These are phyloP conservation scores for Spathaspora hagerdaliae DNA, from an alignment of 805 yeast genomes.

Conservation along the genomic window DNA sequence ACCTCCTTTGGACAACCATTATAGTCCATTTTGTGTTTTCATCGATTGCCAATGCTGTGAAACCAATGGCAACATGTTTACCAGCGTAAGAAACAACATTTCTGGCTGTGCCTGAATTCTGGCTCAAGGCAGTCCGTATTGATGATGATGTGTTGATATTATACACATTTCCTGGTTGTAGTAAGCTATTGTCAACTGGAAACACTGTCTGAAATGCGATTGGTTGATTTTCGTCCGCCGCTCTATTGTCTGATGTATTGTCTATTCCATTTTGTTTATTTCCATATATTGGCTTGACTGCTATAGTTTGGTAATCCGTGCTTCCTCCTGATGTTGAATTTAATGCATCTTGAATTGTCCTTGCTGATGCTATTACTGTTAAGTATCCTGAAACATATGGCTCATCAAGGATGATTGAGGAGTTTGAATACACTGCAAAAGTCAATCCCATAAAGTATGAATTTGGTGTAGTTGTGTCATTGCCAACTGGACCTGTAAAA, in stretches of 20 bases:
- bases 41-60: slow-evolving; percentile 23
- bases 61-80: slow-evolving; percentile 32
- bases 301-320: slow-evolving; percentile 13
- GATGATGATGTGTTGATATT: slow-evolving; percentile 23
- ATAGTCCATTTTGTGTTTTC: slow-evolving; percentile 61
- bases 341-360: slow-evolving; percentile 26
- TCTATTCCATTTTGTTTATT: slow-evolving; percentile 9
- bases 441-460: slow-evolving; percentile 69
- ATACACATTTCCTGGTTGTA: slow-evolving; percentile 20
- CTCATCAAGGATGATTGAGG: slow-evolving; percentile 56
- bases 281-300: slow-evolving; percentile 30
- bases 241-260: slow-evolving; percentile 28
- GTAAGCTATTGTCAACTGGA: slow-evolving; percentile 13
- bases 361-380: slow-evolving; percentile 46
- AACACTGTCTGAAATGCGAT: slow-evolving; percentile 43
- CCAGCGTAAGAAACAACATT: slow-evolving; percentile 19
- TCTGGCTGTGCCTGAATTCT: slow-evolving; percentile 24
- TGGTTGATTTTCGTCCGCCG: slow-evolving; percentile 31
- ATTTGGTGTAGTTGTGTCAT: slow-evolving; percentile 19
- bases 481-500: slow-evolving; percentile 63
- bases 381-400: slow-evolving; percentile 68
- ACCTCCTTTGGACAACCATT: slow-evolving; percentile 58
- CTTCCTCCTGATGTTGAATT: slow-evolving; percentile 14
- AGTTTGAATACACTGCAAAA: slow-evolving; percentile 67
- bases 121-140: slow-evolving; percentile 23